phyloP scores from a whole-genome alignment of 805 yeast genomes.

The Barnettozyma wickerhamii region DNA sequence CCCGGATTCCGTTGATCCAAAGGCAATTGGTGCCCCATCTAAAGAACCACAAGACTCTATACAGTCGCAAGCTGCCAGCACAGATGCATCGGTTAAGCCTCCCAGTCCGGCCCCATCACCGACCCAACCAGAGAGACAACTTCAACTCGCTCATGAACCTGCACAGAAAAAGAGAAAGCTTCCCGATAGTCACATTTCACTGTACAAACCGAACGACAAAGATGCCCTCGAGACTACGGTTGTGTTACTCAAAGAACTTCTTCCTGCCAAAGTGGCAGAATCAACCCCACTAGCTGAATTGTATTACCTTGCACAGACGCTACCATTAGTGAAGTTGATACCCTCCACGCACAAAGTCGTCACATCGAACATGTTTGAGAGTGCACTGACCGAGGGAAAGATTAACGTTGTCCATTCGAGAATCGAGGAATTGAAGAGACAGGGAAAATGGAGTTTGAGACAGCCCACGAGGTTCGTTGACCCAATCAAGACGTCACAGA shows the following conservation, averaged over 20 bases:
- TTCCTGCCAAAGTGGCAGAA: constrained; percentile 52
- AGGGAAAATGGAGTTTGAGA: constrained; percentile 85
- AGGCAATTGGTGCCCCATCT: too few relatives aligned
- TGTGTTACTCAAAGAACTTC: constrained; percentile 43
- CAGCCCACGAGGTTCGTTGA: constrained; percentile 74
- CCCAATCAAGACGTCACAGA: constrained; percentile 41
- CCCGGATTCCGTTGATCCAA: too few relatives aligned
- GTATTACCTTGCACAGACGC: constrained; percentile 80
- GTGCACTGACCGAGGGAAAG: constrained; percentile 84
- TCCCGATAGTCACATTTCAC: constrained; percentile 15
- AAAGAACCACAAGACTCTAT: too few relatives aligned
- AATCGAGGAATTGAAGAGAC: constrained; percentile 85
- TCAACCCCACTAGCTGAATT: constrained; percentile 76
- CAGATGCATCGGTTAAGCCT: too few relatives aligned
- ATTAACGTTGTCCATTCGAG: constrained; percentile 85
- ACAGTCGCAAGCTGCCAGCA: too few relatives aligned
- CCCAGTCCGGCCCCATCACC: not conserved
- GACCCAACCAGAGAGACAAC: not conserved
- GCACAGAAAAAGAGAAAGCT: constrained; percentile 12
- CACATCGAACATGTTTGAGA: constrained; percentile 79
- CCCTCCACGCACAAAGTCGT: constrained; percentile 85
- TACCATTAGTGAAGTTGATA: constrained; percentile 75
- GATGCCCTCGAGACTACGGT: constrained; percentile 42
- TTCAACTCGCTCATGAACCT: not conserved
- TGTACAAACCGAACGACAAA: constrained; percentile 31